Evolutionary conservation across 108 stramenopile species (phyloP), one percentile per base, ranked within the genome.

Genomic region (Fragilariopsis cylindrus): DNA sequence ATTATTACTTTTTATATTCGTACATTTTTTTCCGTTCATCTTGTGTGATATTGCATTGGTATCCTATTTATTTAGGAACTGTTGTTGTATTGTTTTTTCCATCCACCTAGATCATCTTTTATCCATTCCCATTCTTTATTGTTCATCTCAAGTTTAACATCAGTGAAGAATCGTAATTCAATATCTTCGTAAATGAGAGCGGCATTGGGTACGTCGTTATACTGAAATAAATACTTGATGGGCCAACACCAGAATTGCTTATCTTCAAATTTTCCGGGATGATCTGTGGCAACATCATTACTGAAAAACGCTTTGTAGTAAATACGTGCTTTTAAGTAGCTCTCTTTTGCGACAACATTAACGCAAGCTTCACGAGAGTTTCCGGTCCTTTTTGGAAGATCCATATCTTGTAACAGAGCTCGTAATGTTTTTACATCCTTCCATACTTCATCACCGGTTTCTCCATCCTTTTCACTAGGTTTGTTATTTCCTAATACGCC

Each of bases 81-180:
- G 0, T 63, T 47, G n/a, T 60, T 60, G 58, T 60, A 65, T 46
- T 75, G 74, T 53, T 78, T 71, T 5, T 42, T 57, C 77, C 77
- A 78, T 49, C 19, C 30, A 30, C 77, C 77, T 41, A 19, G 21
- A 12, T 48, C 48, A 41, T 65, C 67, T 50, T 68, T 55, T 4
- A 58, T 42, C 77, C 77, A 78, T n/a, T 78, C 77, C 64, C 64
- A 78, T 13, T 78, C 70, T 30, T 72, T 58, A 67, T 78, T 78
- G 41, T 78, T 56, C 77, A 78, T 78, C 16, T 50, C 11, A 12
- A 65, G 47, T 65, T 42, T 63, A 41, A 78, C 57, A 15, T 78
- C 43, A 18, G 48, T 72, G 40, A 67, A 78, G 49, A 67, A 78
- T 16, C 70, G 60, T 47, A 78, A 18, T 30, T 78, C 77, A n/a